Percentiles rank a stretch among this genome's conserved stretches.
Conservation (phyloP, 2,329 filamentous ascomycete species). For the Colletotrichum sp. region DNA sequence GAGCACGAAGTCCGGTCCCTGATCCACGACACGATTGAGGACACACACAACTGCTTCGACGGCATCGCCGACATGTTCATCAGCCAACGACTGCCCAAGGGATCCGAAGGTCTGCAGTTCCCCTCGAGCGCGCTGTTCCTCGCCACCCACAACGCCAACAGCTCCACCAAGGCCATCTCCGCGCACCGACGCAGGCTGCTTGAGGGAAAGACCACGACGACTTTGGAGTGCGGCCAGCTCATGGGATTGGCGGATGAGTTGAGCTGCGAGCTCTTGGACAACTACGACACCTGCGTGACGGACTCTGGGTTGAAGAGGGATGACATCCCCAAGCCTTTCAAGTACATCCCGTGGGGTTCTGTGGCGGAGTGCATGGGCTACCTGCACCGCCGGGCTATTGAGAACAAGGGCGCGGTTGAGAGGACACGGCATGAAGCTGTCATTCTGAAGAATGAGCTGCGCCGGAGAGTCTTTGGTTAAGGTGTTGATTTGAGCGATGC, state of each 20-base stretch:
- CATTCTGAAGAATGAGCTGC: slow-evolving; percentile 32
- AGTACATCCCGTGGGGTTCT: slow-evolving; percentile 25
- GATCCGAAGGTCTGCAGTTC: slow-evolving; percentile 52
- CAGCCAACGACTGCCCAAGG: slow-evolving; percentile 53
- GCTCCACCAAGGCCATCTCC: slow-evolving; percentile 63
- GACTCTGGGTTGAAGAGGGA: slow-evolving; percentile 11
- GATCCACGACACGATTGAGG: slow-evolving; percentile 74
- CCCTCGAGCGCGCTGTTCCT: slow-evolving; percentile 67
- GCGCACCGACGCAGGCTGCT: slow-evolving; percentile 59
- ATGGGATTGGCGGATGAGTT: slow-evolving; percentile 90
- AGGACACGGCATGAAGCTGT: slow-evolving; percentile 29
- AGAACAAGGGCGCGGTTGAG: slow-evolving; percentile 22
- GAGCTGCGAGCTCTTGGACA: slow-evolving; percentile 63
- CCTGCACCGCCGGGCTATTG: slow-evolving; percentile 25
- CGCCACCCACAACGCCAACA: slow-evolving; percentile 76
- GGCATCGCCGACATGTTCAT: slow-evolving; percentile 72
- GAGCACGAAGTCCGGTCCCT: slow-evolving; percentile 71
- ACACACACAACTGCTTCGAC: slow-evolving; percentile 78
- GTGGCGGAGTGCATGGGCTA: slow-evolving; percentile 26
- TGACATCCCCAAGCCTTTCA: slow-evolving; percentile 21
- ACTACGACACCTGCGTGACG: slow-evolving; percentile 8
- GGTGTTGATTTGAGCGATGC: neutral
- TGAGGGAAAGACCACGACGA: slow-evolving; percentile 43
- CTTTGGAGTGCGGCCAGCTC: slow-evolving; percentile 40
- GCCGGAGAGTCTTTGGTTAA: slow-evolving; percentile 28